Percentiles rank a stretch among this genome's conserved stretches.
Conservation (phyloP, 2,329 filamentous ascomycete genomes). For the Colletotrichum tamarilloi region DNA sequence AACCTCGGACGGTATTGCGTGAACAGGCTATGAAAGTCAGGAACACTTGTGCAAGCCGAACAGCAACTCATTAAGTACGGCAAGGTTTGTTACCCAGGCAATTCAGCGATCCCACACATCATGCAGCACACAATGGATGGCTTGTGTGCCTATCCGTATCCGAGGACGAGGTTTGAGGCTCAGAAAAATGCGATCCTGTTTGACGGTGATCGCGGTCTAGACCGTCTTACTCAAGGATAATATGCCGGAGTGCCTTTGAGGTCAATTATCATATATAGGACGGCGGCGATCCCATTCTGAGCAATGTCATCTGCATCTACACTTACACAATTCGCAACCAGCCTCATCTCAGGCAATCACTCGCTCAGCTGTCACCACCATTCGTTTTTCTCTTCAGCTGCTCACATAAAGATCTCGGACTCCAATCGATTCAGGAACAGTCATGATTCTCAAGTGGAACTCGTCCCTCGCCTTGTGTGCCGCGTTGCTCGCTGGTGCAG, state of each 20-base stretch:
- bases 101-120: background rate
- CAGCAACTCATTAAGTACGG: background rate
- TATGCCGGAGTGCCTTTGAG: background rate
- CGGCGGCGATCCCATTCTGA: too few species aligned
- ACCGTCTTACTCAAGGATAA: background rate
- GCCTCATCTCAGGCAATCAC: too few species aligned
- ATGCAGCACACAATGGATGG: background rate
- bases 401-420: too few species aligned
- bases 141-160: background rate
- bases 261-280: background rate
- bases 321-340: too few species aligned
- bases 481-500: too few species aligned
- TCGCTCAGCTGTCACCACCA: too few species aligned
- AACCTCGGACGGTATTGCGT: background rate
- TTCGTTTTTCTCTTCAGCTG: too few species aligned
- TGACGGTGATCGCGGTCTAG: background rate
- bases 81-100: background rate
- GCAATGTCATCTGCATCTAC: too few species aligned
- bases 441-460: too few species aligned
- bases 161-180: background rate
- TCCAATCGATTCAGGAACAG: too few species aligned
- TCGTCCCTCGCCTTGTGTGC: too few species aligned
- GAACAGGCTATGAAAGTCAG: background rate
- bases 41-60: background rate
- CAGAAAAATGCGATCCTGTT: background rate